Evolutionary conservation across 2,329 filamentous ascomycete species (phyloP), one percentile per base, ranked within the genome.

Genomic region (Neofusicoccum cordaticola): DNA sequence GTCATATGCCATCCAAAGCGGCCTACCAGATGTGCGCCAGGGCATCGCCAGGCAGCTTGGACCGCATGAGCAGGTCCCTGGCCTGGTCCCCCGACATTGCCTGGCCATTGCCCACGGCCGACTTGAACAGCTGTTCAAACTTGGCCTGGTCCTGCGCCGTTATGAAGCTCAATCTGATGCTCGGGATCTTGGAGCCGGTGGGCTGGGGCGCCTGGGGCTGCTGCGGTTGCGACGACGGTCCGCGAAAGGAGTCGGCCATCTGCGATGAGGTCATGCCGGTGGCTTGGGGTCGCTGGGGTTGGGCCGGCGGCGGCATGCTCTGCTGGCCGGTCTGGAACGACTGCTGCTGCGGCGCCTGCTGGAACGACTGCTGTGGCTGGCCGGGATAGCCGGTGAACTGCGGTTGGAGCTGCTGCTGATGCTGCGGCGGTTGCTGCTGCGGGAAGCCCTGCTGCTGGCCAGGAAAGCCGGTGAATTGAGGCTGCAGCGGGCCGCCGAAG

Each of bases 91-190:
- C 95, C 53, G 93, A 92, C 83, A 99, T 87, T 62, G 93, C 90
- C 72, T 93, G 89, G 66, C 85, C 86, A 69, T 93, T 89, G 39
- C 93, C 92, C 41, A 94, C 92, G 13, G 95, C 94, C 63, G 93
- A 96, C 80, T 95, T 97, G 83, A 99, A 99, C 47, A 99, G 81
- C 65, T 95, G 95, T 82, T 99, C 95, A 72, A 99, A 99, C 80
- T 97, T 97, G 73, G 92, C 86, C 79, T 99, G 95, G 75, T 99
- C 95, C 72, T 90, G 88, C 31, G 92, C 93, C 2, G 94, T 97
- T 73, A 99, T 97, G 77, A 99, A 99, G 2, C 93, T 97, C 67
- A 99, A 81, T 57, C 95, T 86, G 69, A 98, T 96, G 75, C 91
- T 98, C 34, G 95, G 95, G 64, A 99, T 97, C 80, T 90, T 95